Base-by-base conservation (phyloP, 129 eudicot genomes). In the Arctium lappa region DNA sequence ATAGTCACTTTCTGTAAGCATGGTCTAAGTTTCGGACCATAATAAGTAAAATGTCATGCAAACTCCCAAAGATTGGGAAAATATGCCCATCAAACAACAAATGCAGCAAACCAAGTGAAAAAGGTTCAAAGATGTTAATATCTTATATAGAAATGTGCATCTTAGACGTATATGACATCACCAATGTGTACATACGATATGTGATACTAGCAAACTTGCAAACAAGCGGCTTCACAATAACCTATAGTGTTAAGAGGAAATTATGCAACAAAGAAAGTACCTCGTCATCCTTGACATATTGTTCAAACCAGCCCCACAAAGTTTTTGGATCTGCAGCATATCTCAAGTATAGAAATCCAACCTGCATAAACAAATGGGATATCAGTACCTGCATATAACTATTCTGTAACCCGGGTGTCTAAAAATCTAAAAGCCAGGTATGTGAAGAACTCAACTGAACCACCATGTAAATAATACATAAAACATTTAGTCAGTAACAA, bases 241-340 rank as follows among this genome's bases (percentile, higher is more conserved):
- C 40, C 15, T 13, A 31, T 22, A 1, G 30, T 18, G 73, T 18
- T 44, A 38, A 70, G 11, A 3, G 7, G 29, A 30, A 72, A 33
- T 11, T 10, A 56, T 60, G 9, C 11, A 63, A 38, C 3, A 79
- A 82, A 44, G 16, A 72, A 40, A 85, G 65, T 95, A 95, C 98
- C 99, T 95, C 99, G 6, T 91, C 97, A 89, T 95, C 99, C 87
- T 87, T 90, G 75, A 95, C 72, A 82, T 93, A 95, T 32, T 94
- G 97, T 82, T 95, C 99, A 85, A 90, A 93, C 99, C 99, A 95
- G 65, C 89, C 89, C 99, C 99, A 95, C 80, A 95, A 85, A 8
- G 95, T 90, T 83, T 95, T 95, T 12, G 99, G 92, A 83, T 95
- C 99, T 65, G 97, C 99, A 83, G 95, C 97, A 91, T 93, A 93